Base-by-base conservation (phyloP, 148 eudicot genomes). In the Limonium bicolor region DNA sequence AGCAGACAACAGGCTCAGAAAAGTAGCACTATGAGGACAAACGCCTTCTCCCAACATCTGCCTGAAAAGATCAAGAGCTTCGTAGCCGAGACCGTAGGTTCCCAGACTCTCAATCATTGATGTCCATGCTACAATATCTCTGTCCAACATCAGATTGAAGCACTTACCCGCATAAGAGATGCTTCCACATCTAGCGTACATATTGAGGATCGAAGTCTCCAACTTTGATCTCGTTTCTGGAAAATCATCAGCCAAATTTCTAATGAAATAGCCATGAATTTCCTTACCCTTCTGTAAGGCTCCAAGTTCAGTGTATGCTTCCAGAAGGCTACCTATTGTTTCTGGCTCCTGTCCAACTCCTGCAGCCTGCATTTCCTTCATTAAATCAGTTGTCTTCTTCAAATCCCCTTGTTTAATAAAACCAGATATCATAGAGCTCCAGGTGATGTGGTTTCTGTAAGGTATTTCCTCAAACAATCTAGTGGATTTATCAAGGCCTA, bases 371-470 rank as follows among this genome's bases (percentile, higher is more conserved):
- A 82, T 77, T 37, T 71, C 61, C 29, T 23, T 30, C 50, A 77
- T 71, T 36, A 67, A 30, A 15, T 54, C 55, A 17, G 74, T 36
- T 55, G 86, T 82, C 56, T 74, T 68, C 43, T 5, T 15, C 16
- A 57, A 50, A 29, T 54, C 59, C 43, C 34, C 45, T 31, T 77
- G 53, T 33, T 67, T 72, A 53, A 69, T 72, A 57, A 71, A 69
- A 38, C 82, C 86, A 13, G 82, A 69, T 28, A 78, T 71, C 55
- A 82, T 46, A 2, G 92, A 84, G 61, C 71, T 81, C 81, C 85
- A 82, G 6, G 77, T 63, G 27, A 69, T 49, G 47, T 52, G 37
- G 22, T 55, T 82, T 38, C 39, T 51, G 41, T 59, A 63, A 54
- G 66, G 67, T 36, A 66, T 46, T 63, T 77, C 81, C 92, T 77